Percentiles rank a stretch among this genome's conserved stretches.
phyloP scores from a whole-genome alignment of 2,329 filamentous ascomycete species.

The Myriosclerotinia duriaeana region DNA sequence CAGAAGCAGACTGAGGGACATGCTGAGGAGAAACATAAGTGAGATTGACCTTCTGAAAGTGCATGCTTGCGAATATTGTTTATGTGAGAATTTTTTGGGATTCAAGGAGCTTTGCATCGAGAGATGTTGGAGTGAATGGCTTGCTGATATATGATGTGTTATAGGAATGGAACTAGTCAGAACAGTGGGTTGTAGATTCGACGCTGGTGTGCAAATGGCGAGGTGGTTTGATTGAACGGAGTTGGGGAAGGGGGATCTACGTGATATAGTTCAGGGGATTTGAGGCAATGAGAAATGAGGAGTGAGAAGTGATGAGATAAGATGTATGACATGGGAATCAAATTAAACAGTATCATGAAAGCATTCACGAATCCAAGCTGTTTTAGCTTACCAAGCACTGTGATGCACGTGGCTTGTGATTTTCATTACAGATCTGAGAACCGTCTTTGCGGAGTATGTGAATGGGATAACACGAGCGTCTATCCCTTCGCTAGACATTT shows the following conservation, averaged over 20 bases:
- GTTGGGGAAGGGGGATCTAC: too few relatives aligned
- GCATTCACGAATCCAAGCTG: background rate
- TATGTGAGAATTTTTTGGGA: constrained; percentile 15
- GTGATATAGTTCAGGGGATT: too few relatives aligned
- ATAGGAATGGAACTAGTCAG: constrained; percentile 38
- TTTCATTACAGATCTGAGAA: too few relatives aligned
- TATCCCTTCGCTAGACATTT: too few relatives aligned
- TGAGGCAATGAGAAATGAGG: too few relatives aligned
- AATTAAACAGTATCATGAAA: constrained; percentile 3
- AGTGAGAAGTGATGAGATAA: background rate
- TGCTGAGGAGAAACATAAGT: constrained; percentile 38
- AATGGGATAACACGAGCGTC: too few relatives aligned
- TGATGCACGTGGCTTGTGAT: too few relatives aligned
- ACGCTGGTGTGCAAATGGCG: background rate
- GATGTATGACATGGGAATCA: constrained; percentile 6
- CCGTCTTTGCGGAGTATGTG: too few relatives aligned
- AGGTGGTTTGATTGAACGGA: too few relatives aligned
- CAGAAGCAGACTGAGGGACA: constrained; percentile 49
- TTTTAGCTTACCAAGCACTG: too few relatives aligned
- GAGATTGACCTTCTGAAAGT: constrained; percentile 26
- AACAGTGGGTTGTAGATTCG: constrained; percentile 29
- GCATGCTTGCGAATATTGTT: background rate
- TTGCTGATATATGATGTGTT: constrained; percentile 13
- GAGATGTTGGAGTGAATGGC: background rate
- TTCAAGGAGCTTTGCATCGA: too few relatives aligned